phyloP scores from a whole-genome alignment of 2,329 filamentous ascomycete genomes.

The Fusarium drepaniforme region DNA sequence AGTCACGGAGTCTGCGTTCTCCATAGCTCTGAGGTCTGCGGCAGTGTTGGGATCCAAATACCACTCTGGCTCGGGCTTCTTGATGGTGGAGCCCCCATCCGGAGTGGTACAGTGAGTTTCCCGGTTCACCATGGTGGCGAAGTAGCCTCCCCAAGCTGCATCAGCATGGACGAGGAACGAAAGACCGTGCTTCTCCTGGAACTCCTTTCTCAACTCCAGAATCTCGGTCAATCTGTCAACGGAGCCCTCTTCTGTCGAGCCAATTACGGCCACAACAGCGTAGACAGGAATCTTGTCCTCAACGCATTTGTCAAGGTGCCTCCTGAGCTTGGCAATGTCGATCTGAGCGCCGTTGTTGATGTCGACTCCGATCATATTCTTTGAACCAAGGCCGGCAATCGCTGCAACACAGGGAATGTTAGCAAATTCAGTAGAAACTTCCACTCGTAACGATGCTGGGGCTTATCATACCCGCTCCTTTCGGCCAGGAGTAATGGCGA shows the following conservation, averaged over 20 bases:
- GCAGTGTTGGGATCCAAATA: conserved; percentile 51
- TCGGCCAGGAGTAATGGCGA: conserved; percentile 63
- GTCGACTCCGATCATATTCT: conserved; percentile 54
- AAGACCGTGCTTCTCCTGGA: conserved; percentile 54
- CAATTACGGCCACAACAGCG: conserved; percentile 59
- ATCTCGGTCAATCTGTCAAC: conserved; percentile 56
- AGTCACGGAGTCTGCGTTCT: conserved; percentile 58
- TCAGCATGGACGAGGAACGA: conserved; percentile 61
- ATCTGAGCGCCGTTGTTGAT: conserved; percentile 56
- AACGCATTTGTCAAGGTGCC: conserved; percentile 47
- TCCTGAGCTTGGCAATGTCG: conserved; percentile 49
- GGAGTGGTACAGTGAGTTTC: conserved; percentile 34
- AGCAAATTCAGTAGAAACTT: neutral
- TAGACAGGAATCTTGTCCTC: conserved; percentile 51
- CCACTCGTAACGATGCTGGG: neutral
- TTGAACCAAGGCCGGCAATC: conserved; percentile 58
- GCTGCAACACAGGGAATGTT: conserved; percentile 41
- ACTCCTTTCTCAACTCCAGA: conserved; percentile 53
- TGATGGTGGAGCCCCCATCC: neutral
- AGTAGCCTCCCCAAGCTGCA: conserved; percentile 64
- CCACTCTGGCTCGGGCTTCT: conserved; percentile 49
- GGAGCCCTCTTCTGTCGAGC: conserved; percentile 61
- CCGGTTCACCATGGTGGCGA: conserved; percentile 57
- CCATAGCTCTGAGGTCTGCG: conserved; percentile 54
- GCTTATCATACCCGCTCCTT: conserved; percentile 54